These are phyloP conservation scores for Dendryphion nanum DNA, from an alignment of 2,329 filamentous ascomycete species.

Conservation along the genomic window DNA sequence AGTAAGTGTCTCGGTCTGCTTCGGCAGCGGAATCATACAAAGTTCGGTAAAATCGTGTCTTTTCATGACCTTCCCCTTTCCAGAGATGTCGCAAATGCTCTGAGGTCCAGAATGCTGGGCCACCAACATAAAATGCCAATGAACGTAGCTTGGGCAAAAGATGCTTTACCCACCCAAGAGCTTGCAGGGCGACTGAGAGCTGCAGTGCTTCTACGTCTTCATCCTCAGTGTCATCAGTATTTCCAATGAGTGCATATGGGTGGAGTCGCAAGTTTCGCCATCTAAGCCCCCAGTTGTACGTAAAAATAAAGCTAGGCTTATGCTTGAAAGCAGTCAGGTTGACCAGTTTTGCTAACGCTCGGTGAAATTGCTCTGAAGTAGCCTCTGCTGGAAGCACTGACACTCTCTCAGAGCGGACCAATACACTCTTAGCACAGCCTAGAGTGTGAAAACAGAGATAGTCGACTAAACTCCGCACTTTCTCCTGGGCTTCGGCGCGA, in stretches of 20 bases:
- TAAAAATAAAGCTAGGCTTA: not conserved
- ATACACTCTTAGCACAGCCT: not conserved
- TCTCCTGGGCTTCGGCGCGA: not conserved
- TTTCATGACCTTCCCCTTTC: not conserved
- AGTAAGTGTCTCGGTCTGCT: not conserved
- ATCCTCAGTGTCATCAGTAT: not conserved
- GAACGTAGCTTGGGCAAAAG: no score
- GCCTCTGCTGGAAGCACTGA: not conserved
- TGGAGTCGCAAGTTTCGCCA: not conserved
- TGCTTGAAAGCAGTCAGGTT: not conserved
- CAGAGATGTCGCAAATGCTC: not conserved
- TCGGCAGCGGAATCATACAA: not conserved
- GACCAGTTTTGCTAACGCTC: not conserved
- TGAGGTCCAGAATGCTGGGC: not conserved
- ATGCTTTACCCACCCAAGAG: not conserved
- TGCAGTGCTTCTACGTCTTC: not conserved
- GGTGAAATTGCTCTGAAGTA: not conserved
- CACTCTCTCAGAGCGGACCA: not conserved
- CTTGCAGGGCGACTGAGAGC: not conserved
- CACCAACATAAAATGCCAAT: not conserved
- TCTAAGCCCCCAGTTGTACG: not conserved
- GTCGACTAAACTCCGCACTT: not conserved
- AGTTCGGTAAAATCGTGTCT: not conserved
- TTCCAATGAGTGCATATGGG: not conserved
- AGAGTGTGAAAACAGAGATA: not conserved